Conservation (phyloP, 306 rosid genomes). For the Pterocarpus santalinus region DNA sequence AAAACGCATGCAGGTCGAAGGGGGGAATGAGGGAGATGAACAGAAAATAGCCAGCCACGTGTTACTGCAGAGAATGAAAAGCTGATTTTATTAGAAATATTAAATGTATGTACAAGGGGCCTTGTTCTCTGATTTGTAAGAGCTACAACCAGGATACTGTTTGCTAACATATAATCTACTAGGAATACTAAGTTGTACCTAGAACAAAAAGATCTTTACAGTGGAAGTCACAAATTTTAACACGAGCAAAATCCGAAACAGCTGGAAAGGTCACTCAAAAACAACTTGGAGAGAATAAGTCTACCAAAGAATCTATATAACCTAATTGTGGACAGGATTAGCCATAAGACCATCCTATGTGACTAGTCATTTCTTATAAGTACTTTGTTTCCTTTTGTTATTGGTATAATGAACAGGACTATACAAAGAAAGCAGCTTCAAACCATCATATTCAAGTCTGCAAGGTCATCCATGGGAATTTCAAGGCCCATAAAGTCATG, state of each 20-base stretch:
- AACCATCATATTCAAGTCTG: slow-evolving; percentile 97
- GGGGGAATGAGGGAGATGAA: slow-evolving; percentile 22
- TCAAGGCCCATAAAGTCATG: slow-evolving; percentile 98
- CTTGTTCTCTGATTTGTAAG: slow-evolving; percentile 76
- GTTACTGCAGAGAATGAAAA: slow-evolving; percentile 58
- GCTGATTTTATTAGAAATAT: slow-evolving; percentile 83
- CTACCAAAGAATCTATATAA: slow-evolving; percentile 94
- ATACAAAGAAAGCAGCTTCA: slow-evolving; percentile 95
- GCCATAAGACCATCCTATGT: slow-evolving; percentile 71
- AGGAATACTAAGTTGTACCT: slow-evolving; percentile 84
- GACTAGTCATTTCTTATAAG: slow-evolving; percentile 80
- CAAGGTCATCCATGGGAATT: slow-evolving; percentile 99
- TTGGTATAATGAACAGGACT: slow-evolving; percentile 94
- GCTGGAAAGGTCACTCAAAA: slow-evolving; percentile 85
- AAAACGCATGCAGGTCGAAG: slow-evolving; percentile 22
- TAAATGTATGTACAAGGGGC: slow-evolving; percentile 95
- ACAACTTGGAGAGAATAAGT: slow-evolving; percentile 78
- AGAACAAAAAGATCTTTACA: slow-evolving; percentile 95
- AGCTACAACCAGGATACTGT: slow-evolving; percentile 83
- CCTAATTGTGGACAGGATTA: slow-evolving; percentile 77
- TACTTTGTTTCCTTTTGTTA: slow-evolving; percentile 87
- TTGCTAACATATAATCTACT: slow-evolving; percentile 83
- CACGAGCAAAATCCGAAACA: slow-evolving; percentile 80
- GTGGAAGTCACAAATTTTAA: slow-evolving; percentile 77
- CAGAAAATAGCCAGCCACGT: slow-evolving; percentile 27